A percentile compares a stretch with the other conserved stretches of the same genome.
These are phyloP conservation scores for Yarrowia sp. DNA, from an alignment of 805 yeast species.

Conservation along the genomic window DNA sequence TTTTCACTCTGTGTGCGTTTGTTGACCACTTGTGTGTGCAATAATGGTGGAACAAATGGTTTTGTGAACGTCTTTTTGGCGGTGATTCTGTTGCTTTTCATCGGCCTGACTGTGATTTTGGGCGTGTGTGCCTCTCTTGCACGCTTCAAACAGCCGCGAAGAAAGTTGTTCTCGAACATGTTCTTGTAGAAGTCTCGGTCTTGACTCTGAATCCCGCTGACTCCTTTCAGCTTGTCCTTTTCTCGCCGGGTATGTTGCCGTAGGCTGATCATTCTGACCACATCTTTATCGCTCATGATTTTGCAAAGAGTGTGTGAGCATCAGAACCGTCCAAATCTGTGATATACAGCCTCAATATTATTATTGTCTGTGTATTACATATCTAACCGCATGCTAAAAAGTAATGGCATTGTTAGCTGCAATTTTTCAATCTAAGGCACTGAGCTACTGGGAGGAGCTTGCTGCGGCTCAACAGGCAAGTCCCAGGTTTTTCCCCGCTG, in stretches of 20 bases:
- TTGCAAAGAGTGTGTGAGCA: no score
- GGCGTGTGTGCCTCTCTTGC: not conserved
- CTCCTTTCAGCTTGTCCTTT: not conserved
- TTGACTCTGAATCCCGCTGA: not conserved
- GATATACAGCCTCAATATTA: no score
- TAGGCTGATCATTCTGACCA: not conserved
- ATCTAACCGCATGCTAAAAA: no score
- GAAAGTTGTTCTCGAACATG: constrained; percentile 6
- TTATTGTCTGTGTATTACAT: no score
- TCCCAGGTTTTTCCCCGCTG: no score
- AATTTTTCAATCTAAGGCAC: not conserved
- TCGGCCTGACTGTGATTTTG: not conserved
- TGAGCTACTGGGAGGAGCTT: not conserved
- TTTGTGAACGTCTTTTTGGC: not conserved
- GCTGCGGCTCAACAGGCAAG: no score
- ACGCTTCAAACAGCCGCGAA: not conserved
- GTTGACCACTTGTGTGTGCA: not conserved
- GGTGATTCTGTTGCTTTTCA: not conserved
- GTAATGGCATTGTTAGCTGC: not conserved
- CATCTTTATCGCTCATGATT: not conserved
- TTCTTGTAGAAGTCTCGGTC: constrained; percentile 12
- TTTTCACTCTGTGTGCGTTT: not conserved
- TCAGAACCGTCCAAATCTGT: no score
- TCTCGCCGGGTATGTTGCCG: not conserved
- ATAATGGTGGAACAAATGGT: no score